Evolutionary conservation across 768 basidiomycete genomes (phyloP).

Genomic region (Hebeloma cylindrosporum): DNA sequence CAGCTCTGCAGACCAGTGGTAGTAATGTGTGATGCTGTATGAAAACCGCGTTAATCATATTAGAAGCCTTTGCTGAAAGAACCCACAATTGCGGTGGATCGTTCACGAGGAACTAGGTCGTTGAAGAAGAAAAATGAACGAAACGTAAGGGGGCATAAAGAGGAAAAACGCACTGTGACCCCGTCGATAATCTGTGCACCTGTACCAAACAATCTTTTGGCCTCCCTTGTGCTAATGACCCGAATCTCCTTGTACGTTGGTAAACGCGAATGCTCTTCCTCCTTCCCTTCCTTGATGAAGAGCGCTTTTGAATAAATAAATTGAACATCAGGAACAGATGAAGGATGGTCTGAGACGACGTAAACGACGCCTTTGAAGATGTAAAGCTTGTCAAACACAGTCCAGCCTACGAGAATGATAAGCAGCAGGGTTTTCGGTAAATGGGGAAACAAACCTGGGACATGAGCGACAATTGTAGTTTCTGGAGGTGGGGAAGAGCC

Average conservation of each 20-base stretch:
- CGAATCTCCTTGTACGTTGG: slow-evolving; percentile 81
- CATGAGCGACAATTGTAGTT: slow-evolving; percentile 74
- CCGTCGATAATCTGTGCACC: slow-evolving; percentile 79
- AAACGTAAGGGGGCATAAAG: background rate
- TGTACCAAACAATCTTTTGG: slow-evolving; percentile 57
- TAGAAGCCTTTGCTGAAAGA: background rate
- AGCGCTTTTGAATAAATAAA: slow-evolving; percentile 73
- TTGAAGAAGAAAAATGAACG: slow-evolving; percentile 1
- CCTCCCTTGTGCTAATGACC: slow-evolving; percentile 68
- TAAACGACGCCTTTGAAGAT: slow-evolving; percentile 79
- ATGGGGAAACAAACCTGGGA: slow-evolving; percentile 52
- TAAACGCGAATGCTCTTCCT: slow-evolving; percentile 54
- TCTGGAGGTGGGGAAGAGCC: slow-evolving; percentile 22
- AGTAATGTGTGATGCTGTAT: slow-evolving; percentile 83
- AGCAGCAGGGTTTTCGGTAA: background rate
- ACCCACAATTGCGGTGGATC: slow-evolving; percentile 85
- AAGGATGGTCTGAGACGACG: slow-evolving; percentile 75
- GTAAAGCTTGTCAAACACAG: slow-evolving; percentile 83
- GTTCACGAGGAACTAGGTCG: slow-evolving; percentile 71
- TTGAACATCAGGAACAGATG: slow-evolving; percentile 59
- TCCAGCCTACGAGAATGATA: slow-evolving; percentile 67
- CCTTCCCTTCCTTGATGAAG: slow-evolving; percentile 55
- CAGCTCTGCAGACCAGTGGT: slow-evolving; percentile 91
- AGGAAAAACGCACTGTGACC: slow-evolving; percentile 50
- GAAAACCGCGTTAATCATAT: background rate